Base-by-base conservation (phyloP, 305 asterid species). In the Fraxinus xanthoxyloides region DNA sequence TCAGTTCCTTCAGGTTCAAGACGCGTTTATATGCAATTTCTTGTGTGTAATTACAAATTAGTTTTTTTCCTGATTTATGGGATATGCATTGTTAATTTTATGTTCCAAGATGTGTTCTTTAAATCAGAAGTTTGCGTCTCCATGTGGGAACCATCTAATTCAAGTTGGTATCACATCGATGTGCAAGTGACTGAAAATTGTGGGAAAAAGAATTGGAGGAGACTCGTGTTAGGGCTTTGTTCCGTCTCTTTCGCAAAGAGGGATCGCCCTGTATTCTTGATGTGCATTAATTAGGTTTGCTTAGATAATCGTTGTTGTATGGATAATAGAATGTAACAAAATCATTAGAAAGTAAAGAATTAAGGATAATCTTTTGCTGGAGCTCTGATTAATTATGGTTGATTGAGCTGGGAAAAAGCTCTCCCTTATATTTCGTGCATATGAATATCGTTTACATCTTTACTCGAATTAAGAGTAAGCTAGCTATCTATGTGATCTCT, bases 1-100 rank as follows among this genome's bases (percentile, higher is more conserved):
- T 72, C 98, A 92, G 80, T 95, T 95, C 80, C 97, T 95, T 75
- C 93, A 93, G 98, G 98, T 92, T 69, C 30, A 12, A 43, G 23
- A 26, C 51, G 17, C 56, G 12, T 65, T 59, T 67, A 78, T 6
- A 15, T 72, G 40, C 59, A 5, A 76, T 59, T 36, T 65, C 72
- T 79, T 28, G 28, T 23, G 35, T 35, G 59, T 15, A 40, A 65
- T 28, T 80, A 15, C 7, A 15, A 19, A 79, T 13, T 5, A 9
- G 0, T 26, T 3, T 5, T 12, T 76, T 5, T 4, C 79, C 30
- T 81, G 65, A 24, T 75, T 75, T 48, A 43, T 76, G 31, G 80
- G 51, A 30, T 51, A 34, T 46, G 75, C 75, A 79, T 19, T 70
- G 76, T 70, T 32, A 32, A 32, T 17, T 70, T 70, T n/a, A 7